Evolutionary conservation across 148 eudicot genomes (phyloP), one percentile per base, ranked within the genome.

Genomic region (Chenopodium album): DNA sequence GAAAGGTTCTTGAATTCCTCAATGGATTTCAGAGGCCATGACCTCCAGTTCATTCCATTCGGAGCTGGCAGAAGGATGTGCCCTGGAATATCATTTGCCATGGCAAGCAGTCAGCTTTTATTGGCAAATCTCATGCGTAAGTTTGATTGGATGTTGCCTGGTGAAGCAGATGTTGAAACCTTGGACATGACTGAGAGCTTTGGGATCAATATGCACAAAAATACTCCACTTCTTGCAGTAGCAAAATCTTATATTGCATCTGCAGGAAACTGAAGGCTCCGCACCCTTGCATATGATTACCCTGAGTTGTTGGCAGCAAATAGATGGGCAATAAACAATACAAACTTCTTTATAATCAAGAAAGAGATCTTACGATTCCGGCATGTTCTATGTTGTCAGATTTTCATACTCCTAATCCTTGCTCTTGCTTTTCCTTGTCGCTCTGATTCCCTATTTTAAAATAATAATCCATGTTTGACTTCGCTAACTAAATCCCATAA

Each of bases 11-110:
- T 82, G 68, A 78, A 87, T 80, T 68, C 79, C 74, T 17, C 71
- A 14, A 54, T 73, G 41, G 89, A 85, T 68, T 87, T 73, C 22
- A 80, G 32, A 80, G 89, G 87, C 20, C 84, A 85, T 7, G 75
- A 85, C 37, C 83, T 77, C 46, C 73, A 85, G 78, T 74, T 85
- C 22, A 68, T 87, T 67, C 89, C 87, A 7, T 87, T 85, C 65
- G 89, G 87, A 69, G 86, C 80, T 47, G 89, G 89, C 4, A 80
- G 89, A 70, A 82, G 89, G 63, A 78, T 81, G 1, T 87, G 87
- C 73, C 89, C 87, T 1, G 87, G 84, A 16, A 87, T 80, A 29
- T 62, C 76, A 19, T 87, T 85, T 71, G 87, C 89, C 22, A 71
- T 48, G 32, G 80, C 76, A 73, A 81, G 20, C 60, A 85, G 47